Conservation (phyloP, 2,329 filamentous ascomycete genomes). For the Diplodia corticola region DNA sequence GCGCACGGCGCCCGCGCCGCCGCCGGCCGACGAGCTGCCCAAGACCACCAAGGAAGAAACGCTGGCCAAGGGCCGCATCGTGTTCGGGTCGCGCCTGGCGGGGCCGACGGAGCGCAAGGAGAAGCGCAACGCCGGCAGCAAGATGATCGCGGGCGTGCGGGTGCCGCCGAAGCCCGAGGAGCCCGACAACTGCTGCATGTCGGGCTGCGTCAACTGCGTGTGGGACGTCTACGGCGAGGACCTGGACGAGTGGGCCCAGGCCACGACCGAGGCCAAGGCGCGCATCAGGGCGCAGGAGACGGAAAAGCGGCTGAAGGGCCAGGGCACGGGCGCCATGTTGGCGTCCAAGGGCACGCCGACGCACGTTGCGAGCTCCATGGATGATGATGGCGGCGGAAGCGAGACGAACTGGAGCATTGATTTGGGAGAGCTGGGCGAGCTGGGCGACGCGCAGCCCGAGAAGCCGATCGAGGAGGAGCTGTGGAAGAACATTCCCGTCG, state of each 20-base stretch:
- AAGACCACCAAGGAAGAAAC: slow-evolving; percentile 56
- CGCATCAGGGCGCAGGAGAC: slow-evolving; percentile 52
- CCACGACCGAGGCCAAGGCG: slow-evolving; percentile 62
- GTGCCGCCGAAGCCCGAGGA: slow-evolving; percentile 84
- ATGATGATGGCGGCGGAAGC: slow-evolving; percentile 77
- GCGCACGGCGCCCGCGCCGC: slow-evolving; percentile 34
- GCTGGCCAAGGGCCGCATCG: slow-evolving; percentile 61
- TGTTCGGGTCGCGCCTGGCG: slow-evolving; percentile 79
- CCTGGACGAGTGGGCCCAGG: slow-evolving; percentile 80
- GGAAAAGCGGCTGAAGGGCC: slow-evolving; percentile 32
- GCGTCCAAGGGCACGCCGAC: slow-evolving; percentile 43
- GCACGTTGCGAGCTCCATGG: slow-evolving; percentile 63
- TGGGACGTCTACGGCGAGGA: slow-evolving; percentile 93
- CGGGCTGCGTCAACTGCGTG: slow-evolving; percentile 94
- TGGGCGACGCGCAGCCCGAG: slow-evolving; percentile 23
- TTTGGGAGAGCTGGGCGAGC: slow-evolving; percentile 33
- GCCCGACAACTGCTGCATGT: slow-evolving; percentile 99
- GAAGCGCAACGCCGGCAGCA: slow-evolving; percentile 60
- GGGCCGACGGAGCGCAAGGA: slow-evolving; percentile 70
- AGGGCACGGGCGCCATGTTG: slow-evolving; percentile 39
- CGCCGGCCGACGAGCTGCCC: slow-evolving; percentile 40
- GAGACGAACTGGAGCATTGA: slow-evolving; percentile 62
- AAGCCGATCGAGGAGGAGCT: slow-evolving; percentile 60
- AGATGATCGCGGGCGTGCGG: slow-evolving; percentile 71
- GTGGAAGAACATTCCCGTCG: slow-evolving; percentile 81